Base-by-base conservation (phyloP, 257 asterid species). In the Agastache rugosa region DNA sequence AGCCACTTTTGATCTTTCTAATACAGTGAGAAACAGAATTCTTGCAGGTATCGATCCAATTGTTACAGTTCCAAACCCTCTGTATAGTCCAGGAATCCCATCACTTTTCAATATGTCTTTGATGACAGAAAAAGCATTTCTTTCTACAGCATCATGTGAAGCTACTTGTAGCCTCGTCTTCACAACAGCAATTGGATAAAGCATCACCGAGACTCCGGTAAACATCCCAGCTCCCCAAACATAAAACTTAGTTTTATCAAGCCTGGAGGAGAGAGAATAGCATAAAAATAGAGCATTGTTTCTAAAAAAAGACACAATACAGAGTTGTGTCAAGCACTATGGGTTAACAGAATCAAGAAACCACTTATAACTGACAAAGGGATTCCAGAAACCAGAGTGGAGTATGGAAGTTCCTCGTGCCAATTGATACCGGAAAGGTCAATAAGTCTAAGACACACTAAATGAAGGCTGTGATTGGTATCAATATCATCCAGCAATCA, bases 131-230 rank as follows among this genome's bases (percentile, higher is more conserved):
- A 85, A 44, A 16, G 96, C 96, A 83, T 64, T 85, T 80, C 79
- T 84, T 62, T 92, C 96, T 23, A 79, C 74, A 63, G 92, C 69
- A 61, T 84, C 84, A 55, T 69, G 87, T 34, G 93, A 74, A 22
- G 85, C 88, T 62, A 92, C 97, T 85, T 92, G 98, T 75, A 90
- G 69, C 86, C 98, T 85, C 23, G 98, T 90, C 83, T 92, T 92
- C 75, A 92, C 93, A 66, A 92, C 94, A 16, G 97, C 86, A 67
- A 90, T 89, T 41, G 98, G 98, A 80, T 92, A 89, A 29, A 92
- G 90, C 64, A 87, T 91, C 59, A 89, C 87, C 0, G 97, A 85
- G 51, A 92, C 68, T 60, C 97, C 97, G 25, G 92, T 79, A 80
- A 90, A 92, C 37, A 92, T 88, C 65, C 98, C 98, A 74, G 98